Base-by-base conservation (phyloP, 139 green algal species). In the Klebsormidium nitens region DNA sequence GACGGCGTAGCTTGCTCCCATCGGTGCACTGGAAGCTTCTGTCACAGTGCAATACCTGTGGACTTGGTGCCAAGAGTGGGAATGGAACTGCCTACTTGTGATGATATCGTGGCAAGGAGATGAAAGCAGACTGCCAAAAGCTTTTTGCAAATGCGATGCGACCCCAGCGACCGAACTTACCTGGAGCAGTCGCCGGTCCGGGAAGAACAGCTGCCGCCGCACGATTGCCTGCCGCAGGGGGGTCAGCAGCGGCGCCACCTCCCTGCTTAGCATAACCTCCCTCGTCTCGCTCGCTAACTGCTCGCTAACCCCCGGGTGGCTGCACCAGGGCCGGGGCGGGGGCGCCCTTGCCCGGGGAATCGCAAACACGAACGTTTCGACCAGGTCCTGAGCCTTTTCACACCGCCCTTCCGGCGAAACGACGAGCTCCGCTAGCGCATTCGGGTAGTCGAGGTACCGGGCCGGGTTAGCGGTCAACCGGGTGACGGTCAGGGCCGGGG, bases 161-260 rank as follows among this genome's bases (percentile, higher is more conserved):
- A n/a, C n/a, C n/a, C n/a, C n/a, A n/a, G n/a, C n/a, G n/a, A n/a
- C n/a, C n/a, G n/a, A n/a, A n/a, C n/a, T n/a, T n/a, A n/a, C n/a
- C 86, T 97, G 91, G 46, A 98, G 78, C 31, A 99, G 84, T 2
- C 87, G 82, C 1, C 86, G 59, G 80, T 99, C 94, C 0, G 94
- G 94, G 80, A 99, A 98, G 86, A 96, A 97, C 4, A 98, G 83
- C 77, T 93, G 87, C 19, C 78, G 76, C 2, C 92, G 84, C 28
- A 95, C 79, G 14, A 85, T 36, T 14, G 87, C 78, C 0, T 84
- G 84, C 49, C 89, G 86, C 64, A 98, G 78, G 11, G 88, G 63
- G 0, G 5, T 81, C 36, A 82, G 57, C 65, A 72, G 28, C 1
- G 42, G 35, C 42, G 62, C 47, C 64, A 89, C 64, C 66, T 42